Evolutionary conservation across 352 stramenopile species (phyloP).

Genomic region (Pythium sp.): DNA sequence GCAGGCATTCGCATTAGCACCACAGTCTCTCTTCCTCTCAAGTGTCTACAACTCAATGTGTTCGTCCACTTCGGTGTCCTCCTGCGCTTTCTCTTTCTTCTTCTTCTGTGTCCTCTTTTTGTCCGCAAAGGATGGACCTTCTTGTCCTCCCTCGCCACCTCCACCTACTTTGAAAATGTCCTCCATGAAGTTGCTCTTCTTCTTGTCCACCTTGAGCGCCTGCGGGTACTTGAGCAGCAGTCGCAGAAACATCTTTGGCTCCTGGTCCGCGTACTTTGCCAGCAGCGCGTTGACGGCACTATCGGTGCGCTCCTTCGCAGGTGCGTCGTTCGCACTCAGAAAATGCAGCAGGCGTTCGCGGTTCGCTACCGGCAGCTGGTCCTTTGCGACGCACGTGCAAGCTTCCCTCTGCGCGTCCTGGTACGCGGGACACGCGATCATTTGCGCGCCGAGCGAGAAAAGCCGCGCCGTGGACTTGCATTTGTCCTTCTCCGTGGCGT

Average conservation of each 20-base stretch:
- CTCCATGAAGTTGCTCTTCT: constrained; percentile 60
- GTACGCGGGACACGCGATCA: constrained; percentile 67
- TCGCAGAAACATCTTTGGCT: constrained; percentile 60
- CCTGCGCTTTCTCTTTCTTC: neutral
- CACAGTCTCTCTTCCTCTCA: neutral
- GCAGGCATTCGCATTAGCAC: neutral
- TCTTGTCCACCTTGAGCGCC: constrained; percentile 42
- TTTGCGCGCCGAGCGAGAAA: constrained; percentile 62
- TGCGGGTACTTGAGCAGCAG: constrained; percentile 60
- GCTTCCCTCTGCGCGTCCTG: constrained; percentile 66
- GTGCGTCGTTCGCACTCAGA: constrained; percentile 37
- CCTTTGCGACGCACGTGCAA: constrained; percentile 50
- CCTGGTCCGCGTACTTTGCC: constrained; percentile 62
- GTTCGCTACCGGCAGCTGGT: constrained; percentile 24
- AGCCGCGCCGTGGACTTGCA: constrained; percentile 66
- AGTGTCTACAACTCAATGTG: constrained; percentile 38
- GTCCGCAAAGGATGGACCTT: neutral
- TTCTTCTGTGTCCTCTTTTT: neutral
- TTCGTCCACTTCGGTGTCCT: constrained; percentile 26
- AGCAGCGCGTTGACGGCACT: constrained; percentile 47
- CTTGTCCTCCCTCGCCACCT: neutral
- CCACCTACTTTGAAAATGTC: constrained; percentile 30
- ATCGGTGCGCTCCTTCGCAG: constrained; percentile 33
- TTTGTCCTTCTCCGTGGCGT: constrained; percentile 21
- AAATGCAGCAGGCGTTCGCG: constrained; percentile 61